phyloP scores from a whole-genome alignment of 345 rosid genomes.

The Bruguiera sexangula region DNA sequence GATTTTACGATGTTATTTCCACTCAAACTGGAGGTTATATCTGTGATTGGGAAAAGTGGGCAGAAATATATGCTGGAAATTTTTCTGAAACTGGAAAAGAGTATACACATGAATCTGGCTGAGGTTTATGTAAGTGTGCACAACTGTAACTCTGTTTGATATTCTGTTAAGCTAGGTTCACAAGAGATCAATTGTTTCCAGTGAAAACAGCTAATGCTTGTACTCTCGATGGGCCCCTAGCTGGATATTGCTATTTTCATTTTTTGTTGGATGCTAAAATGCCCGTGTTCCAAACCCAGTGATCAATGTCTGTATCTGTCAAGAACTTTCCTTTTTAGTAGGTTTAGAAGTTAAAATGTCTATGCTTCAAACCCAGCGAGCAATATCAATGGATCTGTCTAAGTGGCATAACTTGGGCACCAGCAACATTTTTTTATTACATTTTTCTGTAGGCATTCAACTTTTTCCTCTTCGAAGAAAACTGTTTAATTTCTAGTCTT shows the following conservation, averaged over 20 bases:
- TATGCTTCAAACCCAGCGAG: neutral
- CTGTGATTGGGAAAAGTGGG: conserved; percentile 45
- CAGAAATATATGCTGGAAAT: conserved; percentile 17
- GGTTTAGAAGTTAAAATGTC: neutral
- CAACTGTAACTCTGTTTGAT: conserved; percentile 2
- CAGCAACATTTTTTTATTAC: neutral
- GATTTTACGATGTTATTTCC: conserved; percentile 46
- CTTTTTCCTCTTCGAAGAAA: neutral
- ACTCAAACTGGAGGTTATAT: conserved; percentile 57
- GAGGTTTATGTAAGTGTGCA: conserved; percentile 60
- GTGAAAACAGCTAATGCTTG: conserved; percentile 11
- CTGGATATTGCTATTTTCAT: neutral
- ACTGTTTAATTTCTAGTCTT: neutral
- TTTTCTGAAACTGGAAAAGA: conserved; percentile 57
- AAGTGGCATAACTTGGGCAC: neutral
- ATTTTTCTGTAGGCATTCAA: neutral
- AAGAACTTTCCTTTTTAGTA: too few relatives aligned
- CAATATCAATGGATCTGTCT: neutral
- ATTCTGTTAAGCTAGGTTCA: conserved; percentile 2
- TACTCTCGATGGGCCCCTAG: neutral
- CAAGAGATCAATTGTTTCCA: conserved; percentile 12
- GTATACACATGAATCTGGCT: conserved; percentile 47
- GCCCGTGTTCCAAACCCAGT: neutral
- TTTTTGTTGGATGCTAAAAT: neutral
- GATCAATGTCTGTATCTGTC: neutral